Percentiles rank a stretch among this genome's conserved stretches.
Evolutionary conservation across 306 rosid species (phyloP).

Genomic region (Medicago arabica): DNA sequence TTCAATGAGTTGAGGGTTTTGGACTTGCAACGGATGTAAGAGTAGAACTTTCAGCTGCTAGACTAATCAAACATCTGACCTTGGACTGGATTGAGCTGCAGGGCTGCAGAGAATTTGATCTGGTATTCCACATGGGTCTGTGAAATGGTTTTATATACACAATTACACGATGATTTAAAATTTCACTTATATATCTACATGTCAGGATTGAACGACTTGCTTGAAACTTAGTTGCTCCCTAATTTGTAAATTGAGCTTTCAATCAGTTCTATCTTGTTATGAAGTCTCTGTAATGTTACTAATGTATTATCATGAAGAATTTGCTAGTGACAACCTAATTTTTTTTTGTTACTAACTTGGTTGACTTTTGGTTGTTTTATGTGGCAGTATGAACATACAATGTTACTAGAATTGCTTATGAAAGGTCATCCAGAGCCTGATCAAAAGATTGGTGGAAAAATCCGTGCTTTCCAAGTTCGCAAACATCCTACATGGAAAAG

Average conservation of each 20-base stretch:
- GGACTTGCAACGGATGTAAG: not conserved
- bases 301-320: not conserved
- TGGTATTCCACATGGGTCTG: not conserved
- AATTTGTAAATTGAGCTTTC: slow-evolving; percentile 16
- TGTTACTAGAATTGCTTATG: slow-evolving; percentile 73
- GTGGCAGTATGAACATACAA: slow-evolving; percentile 73
- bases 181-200: not conserved
- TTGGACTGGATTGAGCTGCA: not conserved
- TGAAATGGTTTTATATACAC: slow-evolving; percentile 1
- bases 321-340: not conserved
- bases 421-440: slow-evolving; percentile 75
- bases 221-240: not conserved
- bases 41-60: not conserved
- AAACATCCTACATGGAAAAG: slow-evolving; percentile 78
- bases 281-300: not conserved
- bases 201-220: slow-evolving; percentile 4
- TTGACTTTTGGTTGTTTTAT: slow-evolving; percentile 21
- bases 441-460: slow-evolving; percentile 63
- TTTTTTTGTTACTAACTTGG: not conserved
- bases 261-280: not conserved
- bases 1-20: not conserved
- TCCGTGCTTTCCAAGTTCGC: slow-evolving; percentile 68
- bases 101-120: not conserved
- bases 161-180: not conserved
- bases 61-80: not conserved